Conservation (phyloP, 2,329 filamentous ascomycete genomes). For the Fusarium pseudocircinatum region DNA sequence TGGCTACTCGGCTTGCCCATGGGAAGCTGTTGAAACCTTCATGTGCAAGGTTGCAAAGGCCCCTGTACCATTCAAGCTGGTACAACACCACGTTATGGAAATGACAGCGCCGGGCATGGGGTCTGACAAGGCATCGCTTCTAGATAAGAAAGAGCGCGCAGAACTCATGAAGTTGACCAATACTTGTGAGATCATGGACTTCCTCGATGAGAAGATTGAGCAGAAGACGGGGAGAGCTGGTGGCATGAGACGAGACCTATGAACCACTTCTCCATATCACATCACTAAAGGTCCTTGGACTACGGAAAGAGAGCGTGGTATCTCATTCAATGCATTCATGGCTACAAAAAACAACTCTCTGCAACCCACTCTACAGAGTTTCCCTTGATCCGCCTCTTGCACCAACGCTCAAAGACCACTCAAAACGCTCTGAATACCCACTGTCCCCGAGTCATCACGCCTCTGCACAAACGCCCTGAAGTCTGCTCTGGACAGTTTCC, state of each 20-base stretch:
- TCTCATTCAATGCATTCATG: conserved; percentile 36
- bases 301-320: conserved; percentile 31
- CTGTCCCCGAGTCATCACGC: conserved; percentile 83
- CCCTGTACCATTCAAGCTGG: conserved; percentile 71
- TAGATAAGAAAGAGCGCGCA: conserved; percentile 65
- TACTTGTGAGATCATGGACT: conserved; percentile 69
- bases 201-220: conserved; percentile 62
- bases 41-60: conserved; percentile 65
- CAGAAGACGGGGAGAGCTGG: conserved; percentile 46
- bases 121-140: conserved; percentile 60
- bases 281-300: not conserved
- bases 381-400: conserved; percentile 11
- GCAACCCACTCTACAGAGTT: conserved; percentile 12
- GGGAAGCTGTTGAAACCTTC: conserved; percentile 71
- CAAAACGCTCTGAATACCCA: conserved; percentile 85
- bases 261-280: conserved; percentile 11
- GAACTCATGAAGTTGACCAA: conserved; percentile 59
- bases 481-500: conserved; percentile 71
- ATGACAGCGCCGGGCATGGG: conserved; percentile 71
- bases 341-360: conserved; percentile 22
- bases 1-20: conserved; percentile 65
- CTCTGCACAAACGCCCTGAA: conserved; percentile 86
- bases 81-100: conserved; percentile 72
- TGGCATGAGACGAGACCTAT: conserved; percentile 48
- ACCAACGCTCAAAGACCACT: conserved; percentile 60